Conservation (phyloP, 1,284 basidiomycete genomes). For the Ceratobasidium sp. region DNA sequence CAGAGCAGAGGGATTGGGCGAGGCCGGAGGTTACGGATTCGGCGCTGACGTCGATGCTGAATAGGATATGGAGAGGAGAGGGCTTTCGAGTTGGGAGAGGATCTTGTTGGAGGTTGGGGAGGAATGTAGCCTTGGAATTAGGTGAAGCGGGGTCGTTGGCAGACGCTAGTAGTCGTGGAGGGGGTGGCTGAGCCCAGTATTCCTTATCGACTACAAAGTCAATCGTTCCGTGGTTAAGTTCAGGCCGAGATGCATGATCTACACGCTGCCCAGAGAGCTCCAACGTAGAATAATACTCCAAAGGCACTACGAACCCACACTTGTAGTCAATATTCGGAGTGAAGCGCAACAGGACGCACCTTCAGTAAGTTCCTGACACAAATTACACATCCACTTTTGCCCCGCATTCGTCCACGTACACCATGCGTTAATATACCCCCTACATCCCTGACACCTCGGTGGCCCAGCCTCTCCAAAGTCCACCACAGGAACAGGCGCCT, state of each 20-base stretch:
- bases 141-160: constrained; percentile 55
- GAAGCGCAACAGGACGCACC: constrained; percentile 62
- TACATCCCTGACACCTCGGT: constrained; percentile 85
- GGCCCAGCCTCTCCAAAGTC: constrained; percentile 77
- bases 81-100: constrained; percentile 66
- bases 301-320: constrained; percentile 64
- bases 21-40: constrained; percentile 80
- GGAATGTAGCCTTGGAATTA: constrained; percentile 52
- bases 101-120: constrained; percentile 49
- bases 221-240: constrained; percentile 90
- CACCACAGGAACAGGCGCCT: constrained; percentile 84
- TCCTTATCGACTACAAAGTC: constrained; percentile 88
- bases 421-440: constrained; percentile 97
- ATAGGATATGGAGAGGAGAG: constrained; percentile 80
- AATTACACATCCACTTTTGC: constrained; percentile 90
- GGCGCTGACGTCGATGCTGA: constrained; percentile 87
- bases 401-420: constrained; percentile 89
- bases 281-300: constrained; percentile 88
- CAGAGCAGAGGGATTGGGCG: constrained; percentile 44
- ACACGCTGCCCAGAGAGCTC: constrained; percentile 83
- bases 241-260: constrained; percentile 85
- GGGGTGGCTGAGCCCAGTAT: constrained; percentile 86
- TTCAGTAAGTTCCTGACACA: constrained; percentile 84
- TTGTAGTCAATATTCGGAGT: neutral
- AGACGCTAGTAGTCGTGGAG: constrained; percentile 63